phyloP scores from a whole-genome alignment of 148 eudicot species.

The Rhododendron ovatum region DNA sequence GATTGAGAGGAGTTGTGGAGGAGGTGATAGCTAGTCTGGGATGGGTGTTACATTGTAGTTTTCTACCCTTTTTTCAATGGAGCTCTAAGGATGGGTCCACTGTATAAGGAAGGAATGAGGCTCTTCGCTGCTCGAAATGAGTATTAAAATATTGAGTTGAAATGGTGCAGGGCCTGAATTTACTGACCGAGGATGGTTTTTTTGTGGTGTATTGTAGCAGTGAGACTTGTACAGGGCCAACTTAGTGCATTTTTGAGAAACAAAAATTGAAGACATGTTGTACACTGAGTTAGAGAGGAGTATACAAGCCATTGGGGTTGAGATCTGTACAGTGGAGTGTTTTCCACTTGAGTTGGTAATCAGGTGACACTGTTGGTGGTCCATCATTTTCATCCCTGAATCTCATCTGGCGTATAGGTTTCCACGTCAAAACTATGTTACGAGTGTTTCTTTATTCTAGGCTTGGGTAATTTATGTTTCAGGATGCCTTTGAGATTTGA shows the following conservation, averaged over 20 bases:
- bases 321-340: not conserved
- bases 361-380: not conserved
- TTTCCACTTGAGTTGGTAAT: not conserved
- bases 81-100: not conserved
- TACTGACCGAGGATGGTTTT: not conserved
- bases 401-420: not conserved
- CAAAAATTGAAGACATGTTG: not conserved
- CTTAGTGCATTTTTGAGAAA: not conserved
- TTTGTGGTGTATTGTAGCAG: not conserved
- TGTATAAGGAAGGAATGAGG: not conserved
- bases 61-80: not conserved
- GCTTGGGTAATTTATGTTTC: not conserved
- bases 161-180: not conserved
- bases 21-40: not conserved
- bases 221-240: not conserved
- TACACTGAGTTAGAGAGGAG: not conserved
- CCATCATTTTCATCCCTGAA: not conserved
- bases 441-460: not conserved
- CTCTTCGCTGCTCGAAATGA: not conserved
- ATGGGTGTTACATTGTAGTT: not conserved
- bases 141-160: not conserved
- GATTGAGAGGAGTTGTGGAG: not conserved
- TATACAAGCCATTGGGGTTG: not conserved
- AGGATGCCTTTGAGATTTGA: not conserved
- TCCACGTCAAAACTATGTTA: not conserved